Evolutionary conservation across 306 rosid species (phyloP), one percentile per base, ranked within the genome.

Genomic region (Oxytropis ochrocephala): DNA sequence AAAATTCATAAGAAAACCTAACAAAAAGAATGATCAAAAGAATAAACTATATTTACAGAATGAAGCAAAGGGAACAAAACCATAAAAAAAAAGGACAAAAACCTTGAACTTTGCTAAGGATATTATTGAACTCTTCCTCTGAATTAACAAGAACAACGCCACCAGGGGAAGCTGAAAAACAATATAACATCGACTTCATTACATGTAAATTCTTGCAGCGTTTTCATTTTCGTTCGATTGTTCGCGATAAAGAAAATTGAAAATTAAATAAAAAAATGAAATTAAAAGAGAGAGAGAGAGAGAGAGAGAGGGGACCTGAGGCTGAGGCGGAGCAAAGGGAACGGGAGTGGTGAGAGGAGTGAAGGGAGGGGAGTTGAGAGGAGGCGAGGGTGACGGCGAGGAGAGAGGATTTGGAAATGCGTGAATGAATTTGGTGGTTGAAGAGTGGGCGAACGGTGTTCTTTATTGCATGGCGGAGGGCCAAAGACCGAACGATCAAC

Each of bases 21-120:
- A 4, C 21, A 55, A 61, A 16, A 67, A 6, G 57, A 10, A 19
- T 4, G 13, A 12, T 0, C 2, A 16, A 67, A 11, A n/a, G 33
- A 2, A 13, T 46, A 53, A 53, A 53, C 5, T 21, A 4, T 0
- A 19, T 19, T 11, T 9, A 43, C 56, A 11, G 6, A 46, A n/a
- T 0, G 24, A 6, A 44, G 36, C 5, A 44, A 19, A 2, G 16
- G 12, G 58, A 71, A 52, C n/a, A 3, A 30, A 59, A 41, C 13
- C 41, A 0, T 35, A 17, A 7, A 8, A 62, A 4, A 16, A 11
- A 27, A 14, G 2, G 17, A 1, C 64, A 47, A 6, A 5, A 1
- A 82, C 97, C 92, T 71, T 78, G 58, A 78, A 78, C 87, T 69
- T 79, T 75, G 67, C 52, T 69, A 30, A 89, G 75, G 60, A 87